These are phyloP conservation scores for Penicillium riverlandense DNA, from an alignment of 495 filamentous ascomycete species.

Conservation along the genomic window DNA sequence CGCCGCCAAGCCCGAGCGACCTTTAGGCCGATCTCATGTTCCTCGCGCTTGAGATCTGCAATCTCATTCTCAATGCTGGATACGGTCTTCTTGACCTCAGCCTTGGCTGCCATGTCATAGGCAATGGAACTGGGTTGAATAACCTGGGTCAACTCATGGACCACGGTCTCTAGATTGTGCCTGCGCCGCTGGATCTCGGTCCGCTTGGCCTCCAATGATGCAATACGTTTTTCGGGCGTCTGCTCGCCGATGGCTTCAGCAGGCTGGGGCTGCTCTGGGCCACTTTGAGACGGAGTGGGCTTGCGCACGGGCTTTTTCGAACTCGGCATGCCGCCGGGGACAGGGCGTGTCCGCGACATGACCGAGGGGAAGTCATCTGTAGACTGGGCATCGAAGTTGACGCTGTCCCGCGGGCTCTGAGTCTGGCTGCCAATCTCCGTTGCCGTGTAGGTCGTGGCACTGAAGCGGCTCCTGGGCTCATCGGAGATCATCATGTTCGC, in stretches of 20 bases:
- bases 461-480: slow-evolving; percentile 64
- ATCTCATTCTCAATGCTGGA: slow-evolving; percentile 64
- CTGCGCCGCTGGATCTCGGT: slow-evolving; percentile 59
- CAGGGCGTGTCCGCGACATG: slow-evolving; percentile 41
- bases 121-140: slow-evolving; percentile 51
- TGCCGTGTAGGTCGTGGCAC: slow-evolving; percentile 63
- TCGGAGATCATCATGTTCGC: slow-evolving; percentile 21
- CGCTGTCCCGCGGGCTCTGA: slow-evolving; percentile 36
- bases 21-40: slow-evolving; percentile 81
- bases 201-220: slow-evolving; percentile 58
- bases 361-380: slow-evolving; percentile 32
- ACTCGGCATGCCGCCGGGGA: slow-evolving; percentile 34
- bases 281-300: slow-evolving; percentile 48
- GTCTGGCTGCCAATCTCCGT: slow-evolving; percentile 30
- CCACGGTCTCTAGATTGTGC: slow-evolving; percentile 61
- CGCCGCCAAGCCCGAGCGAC: slow-evolving; percentile 75
- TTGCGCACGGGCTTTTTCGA: slow-evolving; percentile 41
- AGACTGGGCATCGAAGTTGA: slow-evolving; percentile 27
- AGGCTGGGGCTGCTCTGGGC: background rate
- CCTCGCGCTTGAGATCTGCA: slow-evolving; percentile 69
- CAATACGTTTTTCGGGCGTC: slow-evolving; percentile 51
- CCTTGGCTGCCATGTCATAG: slow-evolving; percentile 50
- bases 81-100: slow-evolving; percentile 66
- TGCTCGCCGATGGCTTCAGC: slow-evolving; percentile 6
- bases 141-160: slow-evolving; percentile 61